Conservation (phyloP, 139 green algal genomes). For the Desmodesmus armatus region DNA sequence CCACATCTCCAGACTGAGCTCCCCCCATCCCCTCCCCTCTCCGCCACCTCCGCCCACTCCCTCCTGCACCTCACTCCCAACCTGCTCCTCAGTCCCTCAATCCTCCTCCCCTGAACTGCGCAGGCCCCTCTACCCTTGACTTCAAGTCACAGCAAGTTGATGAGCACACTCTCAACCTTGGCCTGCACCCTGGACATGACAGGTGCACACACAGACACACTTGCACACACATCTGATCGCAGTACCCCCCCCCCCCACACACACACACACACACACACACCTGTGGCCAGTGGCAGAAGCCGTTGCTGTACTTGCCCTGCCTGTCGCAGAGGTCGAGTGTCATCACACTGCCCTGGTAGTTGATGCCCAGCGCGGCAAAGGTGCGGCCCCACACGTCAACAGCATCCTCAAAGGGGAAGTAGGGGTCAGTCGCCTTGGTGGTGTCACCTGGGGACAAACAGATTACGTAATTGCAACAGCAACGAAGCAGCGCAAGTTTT, state of each 20-base stretch:
- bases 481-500: background rate
- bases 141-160: background rate
- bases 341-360: slow-evolving; percentile 78
- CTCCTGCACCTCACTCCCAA: too few species aligned
- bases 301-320: slow-evolving; percentile 78
- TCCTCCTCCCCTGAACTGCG: too few species aligned
- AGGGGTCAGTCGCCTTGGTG: slow-evolving; percentile 70
- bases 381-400: slow-evolving; percentile 70
- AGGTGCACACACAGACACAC: background rate
- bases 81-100: too few species aligned
- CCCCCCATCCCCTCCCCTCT: too few species aligned
- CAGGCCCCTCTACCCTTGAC: too few species aligned
- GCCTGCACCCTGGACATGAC: background rate
- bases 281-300: slow-evolving; percentile 85
- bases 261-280: background rate
- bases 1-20: too few species aligned
- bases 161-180: too few species aligned
- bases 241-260: background rate
- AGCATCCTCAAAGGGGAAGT: slow-evolving; percentile 76
- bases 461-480: background rate
- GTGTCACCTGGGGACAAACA: slow-evolving; percentile 60
- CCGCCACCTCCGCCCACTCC: too few species aligned
- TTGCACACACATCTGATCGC: background rate
- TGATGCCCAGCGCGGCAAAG: slow-evolving; percentile 84
- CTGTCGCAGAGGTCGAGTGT: slow-evolving; percentile 83